These are phyloP conservation scores for Funneliformis caledonium DNA, from an alignment of 371 early-diverging fungal species.

Conservation along the genomic window DNA sequence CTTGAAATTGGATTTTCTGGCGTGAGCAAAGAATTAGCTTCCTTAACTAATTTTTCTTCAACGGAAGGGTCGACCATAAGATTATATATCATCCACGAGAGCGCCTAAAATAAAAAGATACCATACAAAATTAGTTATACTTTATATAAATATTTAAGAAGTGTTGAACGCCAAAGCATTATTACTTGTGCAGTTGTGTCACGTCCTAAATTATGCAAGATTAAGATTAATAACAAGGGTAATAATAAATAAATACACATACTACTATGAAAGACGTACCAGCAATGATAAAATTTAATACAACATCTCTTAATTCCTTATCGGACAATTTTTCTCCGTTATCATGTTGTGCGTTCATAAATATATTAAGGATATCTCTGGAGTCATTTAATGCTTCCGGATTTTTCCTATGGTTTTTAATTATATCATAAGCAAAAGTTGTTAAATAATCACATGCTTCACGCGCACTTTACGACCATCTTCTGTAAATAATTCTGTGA, in stretches of 20 bases:
- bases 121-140: too few species aligned
- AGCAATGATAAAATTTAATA: too few species aligned
- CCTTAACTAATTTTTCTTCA: slow-evolving; percentile 60
- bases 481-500: slow-evolving; percentile 47
- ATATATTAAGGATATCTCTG: slow-evolving; percentile 63
- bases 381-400: slow-evolving; percentile 42
- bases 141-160: too few species aligned
- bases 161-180: too few species aligned
- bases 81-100: too few species aligned
- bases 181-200: slow-evolving; percentile 58
- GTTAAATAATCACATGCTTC: slow-evolving; percentile 44
- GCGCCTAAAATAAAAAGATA: too few species aligned
- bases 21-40: slow-evolving; percentile 48
- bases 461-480: slow-evolving; percentile 27
- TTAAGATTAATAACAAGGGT: too few species aligned
- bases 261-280: too few species aligned
- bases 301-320: too few species aligned
- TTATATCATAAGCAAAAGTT: slow-evolving; percentile 55
- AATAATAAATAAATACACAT: too few species aligned
- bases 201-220: slow-evolving; percentile 45
- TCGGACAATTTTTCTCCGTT: too few species aligned
- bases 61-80: slow-evolving; percentile 61
- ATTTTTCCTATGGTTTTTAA: slow-evolving; percentile 50
- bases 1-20: slow-evolving; percentile 43
- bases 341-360: slow-evolving; percentile 63